Base-by-base conservation (phyloP, 148 eudicot species). In the Heliamphora exappendiculata region DNA sequence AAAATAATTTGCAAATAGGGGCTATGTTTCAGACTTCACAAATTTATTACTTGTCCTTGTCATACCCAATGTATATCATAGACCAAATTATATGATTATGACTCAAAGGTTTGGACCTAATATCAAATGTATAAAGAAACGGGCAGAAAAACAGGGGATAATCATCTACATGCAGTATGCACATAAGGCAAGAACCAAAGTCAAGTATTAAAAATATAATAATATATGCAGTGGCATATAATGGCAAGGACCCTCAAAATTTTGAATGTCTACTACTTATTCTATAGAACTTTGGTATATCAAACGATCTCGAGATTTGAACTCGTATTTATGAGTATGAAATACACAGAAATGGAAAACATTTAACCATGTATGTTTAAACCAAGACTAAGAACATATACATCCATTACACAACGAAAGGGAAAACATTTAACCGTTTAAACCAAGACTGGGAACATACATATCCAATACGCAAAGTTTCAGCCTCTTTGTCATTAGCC, bases 401-500 rank as follows among this genome's bases (percentile, higher is more conserved):
- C 81, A 85, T 80, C 98, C 94, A 80, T 91, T 36, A 80, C 96
- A 91, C 83, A 93, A 84, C n/a, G 59, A 57, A 67, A 75, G 28
- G 70, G n/a, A 11, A 77, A 36, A 16, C 7, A 58, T 31, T 9
- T 69, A 71, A 67, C 42, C 57, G 49, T 65, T 16, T 17, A 66
- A 26, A 80, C 41, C n/a, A 79, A 67, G 44, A 45, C 37, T 50
- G 76, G 45, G 66, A 75, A 81, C 91, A 71, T 88, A 93, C 96
- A 86, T 82, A 85, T 80, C 98, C 94, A 80, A 93, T 36, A 80
- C 96, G 93, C 83, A 93, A 84, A 77, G 77, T 76, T 72, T 81
- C 74, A 64, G 93, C 94, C 70, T 93, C 94, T 78, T 85, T 87
- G 89, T 88, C 94, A 89, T 82, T 83, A 54, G 78, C 87, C 92